phyloP scores from a whole-genome alignment of 208 protist species.

The Trichomonas tenax region DNA sequence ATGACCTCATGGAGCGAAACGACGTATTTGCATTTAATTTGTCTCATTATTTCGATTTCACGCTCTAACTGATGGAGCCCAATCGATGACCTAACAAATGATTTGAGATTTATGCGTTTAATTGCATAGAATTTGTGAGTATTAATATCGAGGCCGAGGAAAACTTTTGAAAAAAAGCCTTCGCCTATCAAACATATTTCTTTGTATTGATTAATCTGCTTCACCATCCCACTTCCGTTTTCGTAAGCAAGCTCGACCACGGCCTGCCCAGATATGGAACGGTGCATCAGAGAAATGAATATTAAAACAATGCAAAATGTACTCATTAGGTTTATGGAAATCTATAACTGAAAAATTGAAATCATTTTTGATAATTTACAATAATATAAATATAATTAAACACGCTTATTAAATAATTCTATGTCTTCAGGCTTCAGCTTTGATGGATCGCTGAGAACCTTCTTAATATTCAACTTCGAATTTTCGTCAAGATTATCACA shows the following conservation, averaged over 20 bases:
- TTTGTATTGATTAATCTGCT: background rate
- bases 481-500: background rate
- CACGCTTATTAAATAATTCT: too few species aligned
- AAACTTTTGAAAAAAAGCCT: conserved; percentile 4
- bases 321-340: too few species aligned
- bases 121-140: background rate
- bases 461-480: background rate
- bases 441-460: too few species aligned
- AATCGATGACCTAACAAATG: background rate
- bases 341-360: too few species aligned
- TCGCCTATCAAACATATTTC: background rate
- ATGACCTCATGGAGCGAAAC: background rate
- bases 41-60: background rate
- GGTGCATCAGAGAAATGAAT: background rate
- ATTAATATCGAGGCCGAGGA: background rate
- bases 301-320: too few species aligned
- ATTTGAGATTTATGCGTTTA: background rate
- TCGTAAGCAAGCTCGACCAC: background rate
- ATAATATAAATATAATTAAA: too few species aligned
- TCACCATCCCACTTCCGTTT: background rate
- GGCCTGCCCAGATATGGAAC: background rate
- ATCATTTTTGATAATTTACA: too few species aligned
- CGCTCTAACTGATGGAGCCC: background rate
- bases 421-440: too few species aligned
- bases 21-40: background rate